Evolutionary conservation across 768 basidiomycete species (phyloP), one percentile per base, ranked within the genome.

Genomic region (Podaxis sp.): DNA sequence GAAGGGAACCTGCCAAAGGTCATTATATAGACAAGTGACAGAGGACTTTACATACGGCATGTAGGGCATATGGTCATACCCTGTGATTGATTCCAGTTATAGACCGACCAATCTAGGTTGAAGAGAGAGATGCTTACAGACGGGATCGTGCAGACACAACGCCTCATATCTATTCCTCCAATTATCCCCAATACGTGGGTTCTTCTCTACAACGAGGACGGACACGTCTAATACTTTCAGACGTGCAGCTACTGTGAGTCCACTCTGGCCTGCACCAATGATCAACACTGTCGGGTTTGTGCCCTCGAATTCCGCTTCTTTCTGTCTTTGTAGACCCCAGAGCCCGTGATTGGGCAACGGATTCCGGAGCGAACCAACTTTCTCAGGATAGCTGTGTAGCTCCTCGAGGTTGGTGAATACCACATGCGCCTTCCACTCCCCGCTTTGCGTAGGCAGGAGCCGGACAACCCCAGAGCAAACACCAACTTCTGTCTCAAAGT

Each of bases 141-240:
- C 74, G 4, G 78, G 76, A 66, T 81, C 82, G 58, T 86, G 86
- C 26, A 90, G 73, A 44, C 80, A 85, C 6, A 88, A 69, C 0
- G 80, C 75, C 33, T 84, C 81, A 69, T 89, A 88, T 15, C 89
- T 78, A 52, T 83, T 77, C 60, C 85, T 75, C 87, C 86, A 88
- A 65, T 80, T 82, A 66, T 88, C 85, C 0, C 87, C 87, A 2
- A 87, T 69, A 2, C 83, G 73, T 3, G 74, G 50, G 58, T 86
- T 82, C 66, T 76, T 77, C 66, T 92, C 90, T 33, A 90, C 74
- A 13, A 90, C 72, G 3, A 92, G 72, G 2, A 79, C 74, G 2
- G 76, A 65, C 13, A 91, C 73, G 8, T 80, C 84, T 48, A 89
- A 73, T 56, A 75, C 75, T 66, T 84, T 85, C 59, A 91, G 74